phyloP scores from a whole-genome alignment of 2,329 filamentous ascomycete species.

The Ophiocordyceps camponoti-rufipedis region DNA sequence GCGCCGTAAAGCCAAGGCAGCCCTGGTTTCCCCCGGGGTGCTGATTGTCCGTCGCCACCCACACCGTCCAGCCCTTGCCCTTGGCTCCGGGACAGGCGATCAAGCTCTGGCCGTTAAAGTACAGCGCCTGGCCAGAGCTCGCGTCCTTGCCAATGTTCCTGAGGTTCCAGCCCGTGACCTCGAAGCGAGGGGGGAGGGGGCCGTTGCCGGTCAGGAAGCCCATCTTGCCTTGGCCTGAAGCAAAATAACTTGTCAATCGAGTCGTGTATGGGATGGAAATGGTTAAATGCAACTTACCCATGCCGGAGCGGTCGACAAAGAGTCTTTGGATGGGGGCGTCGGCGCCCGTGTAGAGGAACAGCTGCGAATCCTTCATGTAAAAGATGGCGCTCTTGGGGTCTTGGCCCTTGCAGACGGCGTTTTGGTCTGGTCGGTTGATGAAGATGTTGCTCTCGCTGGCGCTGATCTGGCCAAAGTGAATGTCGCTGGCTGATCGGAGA shows the following conservation, averaged over 20 bases:
- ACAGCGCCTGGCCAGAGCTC: slow-evolving; percentile 16
- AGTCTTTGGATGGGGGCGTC: slow-evolving; percentile 24
- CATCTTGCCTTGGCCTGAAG: slow-evolving; percentile 29
- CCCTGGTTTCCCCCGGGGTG: slow-evolving; percentile 17
- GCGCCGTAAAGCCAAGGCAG: slow-evolving; percentile 18
- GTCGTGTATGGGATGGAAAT: neutral
- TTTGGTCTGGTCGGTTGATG: slow-evolving; percentile 23
- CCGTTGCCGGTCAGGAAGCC: slow-evolving; percentile 30
- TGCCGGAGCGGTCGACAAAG: slow-evolving; percentile 37
- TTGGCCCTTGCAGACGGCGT: slow-evolving; percentile 27
- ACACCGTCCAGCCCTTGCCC: slow-evolving; percentile 23
- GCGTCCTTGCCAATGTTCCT: slow-evolving; percentile 24
- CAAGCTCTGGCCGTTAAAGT: slow-evolving; percentile 24
- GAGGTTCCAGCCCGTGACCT: slow-evolving; percentile 28
- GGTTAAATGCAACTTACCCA: slow-evolving; percentile 23
- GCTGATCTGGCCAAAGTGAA: slow-evolving; percentile 27
- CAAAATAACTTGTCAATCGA: neutral
- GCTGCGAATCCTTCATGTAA: slow-evolving; percentile 23
- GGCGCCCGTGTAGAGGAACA: slow-evolving; percentile 26
- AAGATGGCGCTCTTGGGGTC: slow-evolving; percentile 29
- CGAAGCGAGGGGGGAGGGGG: slow-evolving; percentile 18
- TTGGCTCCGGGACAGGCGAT: slow-evolving; percentile 32
- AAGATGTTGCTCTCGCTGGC: slow-evolving; percentile 25
- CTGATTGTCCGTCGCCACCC: slow-evolving; percentile 12
- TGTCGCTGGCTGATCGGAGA: slow-evolving; percentile 26